Percentiles rank a stretch among this genome's conserved stretches.
These are phyloP conservation scores for Colletotrichum tofieldiae DNA, from an alignment of 2,329 filamentous ascomycete species.

Conservation along the genomic window DNA sequence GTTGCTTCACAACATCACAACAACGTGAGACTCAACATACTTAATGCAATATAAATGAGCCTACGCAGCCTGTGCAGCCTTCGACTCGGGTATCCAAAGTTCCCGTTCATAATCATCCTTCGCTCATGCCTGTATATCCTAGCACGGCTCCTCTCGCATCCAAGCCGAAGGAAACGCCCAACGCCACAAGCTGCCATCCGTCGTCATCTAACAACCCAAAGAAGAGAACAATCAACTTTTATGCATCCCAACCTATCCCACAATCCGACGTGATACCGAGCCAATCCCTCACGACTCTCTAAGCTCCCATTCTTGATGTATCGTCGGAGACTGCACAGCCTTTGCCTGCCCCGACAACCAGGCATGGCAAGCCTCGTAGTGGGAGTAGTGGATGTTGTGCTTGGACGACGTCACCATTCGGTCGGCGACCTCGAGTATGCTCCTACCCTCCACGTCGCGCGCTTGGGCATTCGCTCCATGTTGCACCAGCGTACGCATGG, in stretches of 20 bases:
- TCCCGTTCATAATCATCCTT: background rate
- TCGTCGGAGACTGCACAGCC: constrained; percentile 57
- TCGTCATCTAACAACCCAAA: background rate
- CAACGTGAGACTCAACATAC: background rate
- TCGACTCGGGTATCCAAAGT: constrained; percentile 25
- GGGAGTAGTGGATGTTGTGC: constrained; percentile 56
- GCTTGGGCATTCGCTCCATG: constrained; percentile 64
- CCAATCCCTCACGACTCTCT: constrained; percentile 6
- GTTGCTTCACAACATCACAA: background rate
- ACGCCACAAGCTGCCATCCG: background rate
- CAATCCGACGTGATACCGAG: background rate
- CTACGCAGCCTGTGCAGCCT: background rate
- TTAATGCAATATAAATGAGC: constrained; percentile 2
- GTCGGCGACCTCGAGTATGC: constrained; percentile 64
- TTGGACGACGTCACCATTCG: constrained; percentile 53
- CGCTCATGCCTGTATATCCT: background rate
- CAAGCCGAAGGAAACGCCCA: background rate
- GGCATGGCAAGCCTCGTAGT: constrained; percentile 63
- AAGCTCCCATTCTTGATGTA: constrained; percentile 59
- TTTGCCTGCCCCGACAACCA: constrained; percentile 58
- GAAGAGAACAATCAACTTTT: constrained; percentile 12
- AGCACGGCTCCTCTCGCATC: background rate
- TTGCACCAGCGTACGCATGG: constrained; percentile 63
- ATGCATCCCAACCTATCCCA: background rate
- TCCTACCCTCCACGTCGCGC: constrained; percentile 60